These are phyloP conservation scores for Rutidosis leptorrhynchoides DNA, from an alignment of 129 eudicot genomes.

Conservation along the genomic window DNA sequence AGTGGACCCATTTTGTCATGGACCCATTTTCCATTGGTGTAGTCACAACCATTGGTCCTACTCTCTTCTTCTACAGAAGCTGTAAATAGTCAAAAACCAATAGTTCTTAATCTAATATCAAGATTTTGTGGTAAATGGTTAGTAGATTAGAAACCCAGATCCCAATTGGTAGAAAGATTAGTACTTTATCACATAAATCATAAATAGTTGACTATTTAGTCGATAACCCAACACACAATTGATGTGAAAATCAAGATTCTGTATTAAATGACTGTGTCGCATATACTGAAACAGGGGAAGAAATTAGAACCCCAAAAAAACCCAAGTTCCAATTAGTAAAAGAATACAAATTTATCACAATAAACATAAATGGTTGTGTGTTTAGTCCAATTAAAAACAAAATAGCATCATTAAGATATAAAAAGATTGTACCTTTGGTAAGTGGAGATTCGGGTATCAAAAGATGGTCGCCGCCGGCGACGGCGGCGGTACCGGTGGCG, in stretches of 20 bases:
- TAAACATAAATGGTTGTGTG: constrained; percentile 5
- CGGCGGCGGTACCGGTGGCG: constrained; percentile 28
- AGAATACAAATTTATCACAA: constrained; percentile 19
- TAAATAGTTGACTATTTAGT: neutral
- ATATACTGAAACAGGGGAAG: constrained; percentile 12
- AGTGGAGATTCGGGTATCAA: constrained; percentile 28
- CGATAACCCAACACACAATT: constrained; percentile 13
- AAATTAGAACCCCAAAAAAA: constrained; percentile 6
- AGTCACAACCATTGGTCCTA: constrained; percentile 50
- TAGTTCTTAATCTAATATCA: neutral
- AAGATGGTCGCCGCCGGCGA: constrained; percentile 16
- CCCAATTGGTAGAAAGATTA: constrained; percentile 4
- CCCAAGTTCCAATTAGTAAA: constrained; percentile 15
- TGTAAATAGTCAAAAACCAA: constrained; percentile 1
- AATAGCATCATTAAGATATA: constrained; percentile 2
- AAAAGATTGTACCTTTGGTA: constrained; percentile 42
- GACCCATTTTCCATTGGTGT: constrained; percentile 81
- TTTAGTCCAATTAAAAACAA: constrained; percentile 10
- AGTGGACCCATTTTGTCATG: constrained; percentile 55
- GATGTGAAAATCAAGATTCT: constrained; percentile 4
- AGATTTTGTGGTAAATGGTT: constrained; percentile 7
- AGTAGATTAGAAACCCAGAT: constrained; percentile 7
- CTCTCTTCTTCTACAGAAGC: constrained; percentile 39
- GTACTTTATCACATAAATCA: constrained; percentile 11
- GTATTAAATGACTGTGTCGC: constrained; percentile 5